Evolutionary conservation across 1,284 basidiomycete species (phyloP).

Genomic region (Microbotryomycetes sp.): DNA sequence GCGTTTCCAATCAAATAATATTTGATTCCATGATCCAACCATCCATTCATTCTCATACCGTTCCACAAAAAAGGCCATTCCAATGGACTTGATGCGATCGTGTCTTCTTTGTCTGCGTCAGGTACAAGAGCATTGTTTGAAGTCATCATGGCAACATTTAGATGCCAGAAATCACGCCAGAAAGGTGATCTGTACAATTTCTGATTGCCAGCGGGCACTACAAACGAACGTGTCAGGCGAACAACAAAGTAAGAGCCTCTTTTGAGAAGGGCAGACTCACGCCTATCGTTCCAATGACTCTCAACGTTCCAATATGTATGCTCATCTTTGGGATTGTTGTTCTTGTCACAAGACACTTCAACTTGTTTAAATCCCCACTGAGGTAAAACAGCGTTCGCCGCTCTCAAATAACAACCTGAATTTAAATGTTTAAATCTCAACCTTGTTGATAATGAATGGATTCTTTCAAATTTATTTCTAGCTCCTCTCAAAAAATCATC

Average conservation of each 20-base stretch:
- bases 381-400: constrained; percentile 80
- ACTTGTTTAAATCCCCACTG: constrained; percentile 99
- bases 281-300: constrained; percentile 86
- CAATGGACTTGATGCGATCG: constrained; percentile 80
- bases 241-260: constrained; percentile 4
- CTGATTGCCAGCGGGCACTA: constrained; percentile 74
- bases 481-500: constrained; percentile 71
- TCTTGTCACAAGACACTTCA: constrained; percentile 88
- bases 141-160: constrained; percentile 99
- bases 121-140: constrained; percentile 97
- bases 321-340: constrained; percentile 70
- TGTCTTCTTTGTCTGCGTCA: constrained; percentile 96
- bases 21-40: constrained; percentile 81
- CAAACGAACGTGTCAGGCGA: no score
- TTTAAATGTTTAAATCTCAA: constrained; percentile 73
- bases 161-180: constrained; percentile 93
- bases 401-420: constrained; percentile 81
- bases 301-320: constrained; percentile 99
- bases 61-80: constrained; percentile 91
- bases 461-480: constrained; percentile 54
- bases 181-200: constrained; percentile 87
- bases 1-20: constrained; percentile 93
- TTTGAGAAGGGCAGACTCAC: constrained; percentile 50
- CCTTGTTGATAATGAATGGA: constrained; percentile 85
- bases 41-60: constrained; percentile 93